Base-by-base conservation (phyloP, 148 eudicot species). In the Selenicereus undatus region DNA sequence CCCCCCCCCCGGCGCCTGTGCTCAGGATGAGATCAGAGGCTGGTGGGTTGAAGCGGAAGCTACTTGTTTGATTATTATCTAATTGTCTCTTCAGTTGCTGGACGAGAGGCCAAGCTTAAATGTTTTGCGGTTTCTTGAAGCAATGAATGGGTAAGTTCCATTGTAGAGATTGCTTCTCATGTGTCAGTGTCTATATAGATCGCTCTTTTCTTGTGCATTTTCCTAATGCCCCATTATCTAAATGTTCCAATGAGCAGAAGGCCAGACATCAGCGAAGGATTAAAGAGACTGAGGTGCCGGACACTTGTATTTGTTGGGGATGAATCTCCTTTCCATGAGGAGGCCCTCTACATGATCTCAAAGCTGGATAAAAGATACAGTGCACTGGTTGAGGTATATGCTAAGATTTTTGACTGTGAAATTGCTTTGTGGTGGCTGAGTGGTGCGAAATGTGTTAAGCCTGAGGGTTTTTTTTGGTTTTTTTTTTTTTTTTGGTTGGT, bases 251-350 rank as follows among this genome's bases (percentile, higher is more conserved):
- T 79, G 88, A 84, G 77, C 88, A 94, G 98, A 89, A 92, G 99
- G 86, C 91, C 97, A 16, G 96, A 97, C 85, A 87, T 97, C 70
- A 92, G 94, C 58, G 90, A 87, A 50, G 99, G 97, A 54, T 80
- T 97, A 81, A 94, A 90, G 88, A 89, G 77, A 74, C 85, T 97
- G 58, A 91, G 86, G 82, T 97, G 99, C 70, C 97, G 98, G 81
- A 91, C 98, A 16, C 91, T 97, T 29, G 85, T 97, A 71, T 97
- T 97, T 88, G 97, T 97, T 17, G 99, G 99, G 35, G 98, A 94
- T 73, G 89, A 86, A 79, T 97, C 99, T 74, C 98, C 99, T 70
- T 97, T 92, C 86, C 90, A 97, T 84, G 85, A 91, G 0, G 99
- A 94, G 85, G 90, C 99, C 75, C 86, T 92, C 79, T 92, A 97